A percentile compares a stretch with the other conserved stretches of the same genome.
Conservation (phyloP, 352 stramenopile species). For the Globisporangium nodosum region DNA sequence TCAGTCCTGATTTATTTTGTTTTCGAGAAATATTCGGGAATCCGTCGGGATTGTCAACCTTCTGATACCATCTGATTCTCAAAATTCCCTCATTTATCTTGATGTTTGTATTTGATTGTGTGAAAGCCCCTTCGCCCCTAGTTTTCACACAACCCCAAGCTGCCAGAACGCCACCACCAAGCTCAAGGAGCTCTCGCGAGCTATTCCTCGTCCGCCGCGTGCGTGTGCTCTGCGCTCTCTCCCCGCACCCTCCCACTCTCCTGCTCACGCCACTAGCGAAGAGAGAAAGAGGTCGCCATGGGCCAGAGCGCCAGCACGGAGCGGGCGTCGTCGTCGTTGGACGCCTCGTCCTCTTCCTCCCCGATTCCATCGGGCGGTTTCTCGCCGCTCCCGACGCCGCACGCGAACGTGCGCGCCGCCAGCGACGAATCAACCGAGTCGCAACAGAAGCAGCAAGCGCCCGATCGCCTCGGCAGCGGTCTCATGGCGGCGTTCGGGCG, state of each 20-base stretch:
- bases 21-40: no score
- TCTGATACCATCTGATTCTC: no score
- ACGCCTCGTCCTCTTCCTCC: neutral
- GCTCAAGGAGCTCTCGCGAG: neutral
- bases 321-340: neutral
- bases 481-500: conserved; percentile 7
- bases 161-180: no score
- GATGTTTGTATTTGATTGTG: neutral
- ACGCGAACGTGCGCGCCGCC: neutral
- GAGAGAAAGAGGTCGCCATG: neutral
- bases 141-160: no score
- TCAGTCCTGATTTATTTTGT: no score
- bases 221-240: no score
- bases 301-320: neutral
- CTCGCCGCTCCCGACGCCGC: neutral
- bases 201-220: no score
- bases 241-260: neutral
- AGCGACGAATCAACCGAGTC: neutral
- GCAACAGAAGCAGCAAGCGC: neutral
- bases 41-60: no score
- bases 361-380: neutral
- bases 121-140: no score
- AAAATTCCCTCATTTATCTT: neutral
- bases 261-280: neutral
- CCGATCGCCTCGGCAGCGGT: neutral